Base-by-base conservation (phyloP, 2,329 filamentous ascomycete genomes). In the Ceratocystis colombiana region DNA sequence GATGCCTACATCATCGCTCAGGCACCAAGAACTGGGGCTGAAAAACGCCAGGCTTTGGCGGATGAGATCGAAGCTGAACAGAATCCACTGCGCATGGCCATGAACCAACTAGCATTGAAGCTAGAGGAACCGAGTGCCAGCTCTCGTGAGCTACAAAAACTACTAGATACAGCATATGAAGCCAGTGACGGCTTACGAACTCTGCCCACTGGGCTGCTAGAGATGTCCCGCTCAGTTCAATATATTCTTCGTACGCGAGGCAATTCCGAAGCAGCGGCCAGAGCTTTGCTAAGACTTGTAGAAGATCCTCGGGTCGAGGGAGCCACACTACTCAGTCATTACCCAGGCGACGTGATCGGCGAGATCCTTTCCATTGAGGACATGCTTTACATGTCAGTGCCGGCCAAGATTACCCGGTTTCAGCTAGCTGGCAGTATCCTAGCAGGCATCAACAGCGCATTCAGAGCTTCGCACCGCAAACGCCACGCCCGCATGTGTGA, bases 401-500 rank as follows among this genome's bases (percentile, higher is more conserved):
- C 37, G 15, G 33, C 45, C 8, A 64, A 53, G n/a, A 45, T 50
- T 28, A 22, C 30, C 20, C 62, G 66, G 12, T 62, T 67, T 28
- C 17, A 55, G 10, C 62, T 67, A 8, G 62, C 63, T 7, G 66
- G 66, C 3, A 45, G 50, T 10, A 62, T 67, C 17, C 45, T 67
- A 20, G 55, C 55, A 15, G 62, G 53, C 20, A 33, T 67, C 15
- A 59, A 53, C 17, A 15, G 20, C 6, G 28, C 25, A 10, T 44
- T 67, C 8, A 46, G 63, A 50, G 57, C 50, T 6, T n/a, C 6
- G 1, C 66, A 67, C 30, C 10, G 22, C 25, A 67, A 65, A 41
- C 33, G 66, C 17, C 59, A 67, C 48, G 30, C 10, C 17, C 62
- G 66, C 28, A 61, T 67, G 57, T 62, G 63, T 28, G 53, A 67